Evolutionary conservation across 345 rosid species (phyloP).

Genomic region (Rhodamnia rubescens): DNA sequence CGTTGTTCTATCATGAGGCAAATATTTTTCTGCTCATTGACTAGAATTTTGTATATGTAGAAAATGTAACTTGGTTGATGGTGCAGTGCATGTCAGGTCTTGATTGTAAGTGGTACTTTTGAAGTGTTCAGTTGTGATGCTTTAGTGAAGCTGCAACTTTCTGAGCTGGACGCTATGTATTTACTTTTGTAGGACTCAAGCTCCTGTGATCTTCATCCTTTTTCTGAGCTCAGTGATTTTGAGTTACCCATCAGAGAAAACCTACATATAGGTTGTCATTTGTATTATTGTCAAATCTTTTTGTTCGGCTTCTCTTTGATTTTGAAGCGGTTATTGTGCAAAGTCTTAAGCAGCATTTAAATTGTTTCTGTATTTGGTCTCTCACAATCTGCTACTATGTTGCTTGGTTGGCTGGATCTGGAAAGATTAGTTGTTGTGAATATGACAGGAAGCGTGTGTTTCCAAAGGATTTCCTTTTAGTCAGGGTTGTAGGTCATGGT

Average conservation of each 20-base stretch:
- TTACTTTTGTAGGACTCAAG: neutral
- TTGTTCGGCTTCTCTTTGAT: neutral
- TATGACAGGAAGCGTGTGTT: neutral
- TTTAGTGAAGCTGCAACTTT: neutral
- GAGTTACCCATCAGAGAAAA: neutral
- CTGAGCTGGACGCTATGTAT: neutral
- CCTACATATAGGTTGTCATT: neutral
- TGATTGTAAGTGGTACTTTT: neutral
- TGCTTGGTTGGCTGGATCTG: neutral
- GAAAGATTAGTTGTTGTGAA: neutral
- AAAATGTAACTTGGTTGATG: neutral
- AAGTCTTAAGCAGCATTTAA: neutral
- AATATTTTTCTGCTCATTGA: conserved; percentile 30
- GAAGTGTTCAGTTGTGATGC: neutral
- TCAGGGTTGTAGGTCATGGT: neutral
- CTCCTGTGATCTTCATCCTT: neutral
- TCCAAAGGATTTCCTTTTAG: neutral
- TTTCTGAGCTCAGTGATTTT: neutral
- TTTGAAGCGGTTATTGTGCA: neutral
- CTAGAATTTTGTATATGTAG: neutral
- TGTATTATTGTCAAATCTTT: neutral
- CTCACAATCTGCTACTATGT: neutral
- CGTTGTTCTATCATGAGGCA: conserved; percentile 11
- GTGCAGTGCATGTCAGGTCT: conserved; percentile 5
- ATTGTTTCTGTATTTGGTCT: neutral